Evolutionary conservation across 2,329 filamentous ascomycete species (phyloP), one percentile per base, ranked within the genome.

Genomic region (Harringtonia lauricola): DNA sequence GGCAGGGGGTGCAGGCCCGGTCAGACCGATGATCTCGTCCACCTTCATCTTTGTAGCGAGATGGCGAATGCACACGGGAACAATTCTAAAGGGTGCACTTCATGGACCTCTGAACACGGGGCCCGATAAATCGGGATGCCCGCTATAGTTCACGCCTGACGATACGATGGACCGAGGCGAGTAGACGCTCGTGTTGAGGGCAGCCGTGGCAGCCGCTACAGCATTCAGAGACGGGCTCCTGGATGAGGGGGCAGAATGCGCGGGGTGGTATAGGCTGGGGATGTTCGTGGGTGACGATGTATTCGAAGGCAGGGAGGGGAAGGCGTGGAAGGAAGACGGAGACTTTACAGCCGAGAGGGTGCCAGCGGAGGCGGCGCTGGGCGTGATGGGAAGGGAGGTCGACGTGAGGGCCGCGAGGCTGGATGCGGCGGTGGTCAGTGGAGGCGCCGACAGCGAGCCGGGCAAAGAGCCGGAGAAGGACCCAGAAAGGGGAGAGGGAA

Each of bases 1-100:
- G 19, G 72, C 67, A 3, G 76, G 73, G 36, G 77, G 72, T 41
- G 77, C 62, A 42, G 76, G 71, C 52, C 79, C 76, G 48, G 83
- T 70, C 52, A 70, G 59, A 48, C 65, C 63, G 54, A 89, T 78
- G 35, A 92, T 77, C 54, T 89, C 82, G 59, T 81, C 76, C 55
- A 92, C 78, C 56, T 74, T 78, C 63, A 87, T 81, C 58, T 74
- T 76, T 21, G 39, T 26, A 17, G 18, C 22, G 6, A 18, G 33
- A n/a, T n/a, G n/a, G n/a, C n/a, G n/a, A 14, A 18, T 6, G 17
- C 26, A 8, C 3, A 34, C 6, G 9, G 10, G 14, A 39, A n/a
- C n/a, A n/a, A n/a, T n/a, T n/a, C n/a, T n/a, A n/a, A n/a, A n/a
- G n/a, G n/a, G n/a, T n/a, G n/a, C n/a, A 15, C 8, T 13, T 9